Base-by-base conservation (phyloP, 1,284 basidiomycete species). In the Somion occarium region DNA sequence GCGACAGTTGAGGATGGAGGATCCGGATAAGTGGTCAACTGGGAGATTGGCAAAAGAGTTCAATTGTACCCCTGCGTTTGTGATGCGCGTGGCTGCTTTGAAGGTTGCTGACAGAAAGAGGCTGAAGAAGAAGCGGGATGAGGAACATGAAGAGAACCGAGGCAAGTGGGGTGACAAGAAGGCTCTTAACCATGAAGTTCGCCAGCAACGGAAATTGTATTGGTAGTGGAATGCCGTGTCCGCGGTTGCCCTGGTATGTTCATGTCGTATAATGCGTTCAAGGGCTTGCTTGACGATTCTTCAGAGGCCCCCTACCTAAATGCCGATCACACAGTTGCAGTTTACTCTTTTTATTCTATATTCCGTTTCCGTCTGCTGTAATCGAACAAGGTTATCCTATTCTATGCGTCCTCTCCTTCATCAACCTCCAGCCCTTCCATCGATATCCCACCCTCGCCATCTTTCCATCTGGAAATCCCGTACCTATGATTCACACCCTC, bases 401-500 rank as follows among this genome's bases (percentile, higher is more conserved):
- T 26, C 59, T 52, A 82, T 44, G 72, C 75, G 59, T 82, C 79
- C 25, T 72, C 54, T 26, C 62, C 60, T 19, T 67, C 64, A 23
- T 72, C 70, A 25, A 80, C 49, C 19, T 53, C 41, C 30, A 79
- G 51, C n/a, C 58, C 62, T 42, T 61, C 54, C 20, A 20, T 46
- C 34, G 22, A 53, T 25, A 51, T 27, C 24, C 52, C 53, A 48
- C 20, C 52, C 24, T 51, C 52, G 9, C 52, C 54, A 25, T 53
- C 22, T 20, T 48, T 62, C 85, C 87, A 91, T 43, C 69, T 65
- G 48, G 69, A 78, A 38, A 92, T 84, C n/a, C 73, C 73, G 57
- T 86, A 93, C 27, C 89, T 76, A 66, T 95, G 92, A 61, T 95
- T 95, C 43, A 94, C 81, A 2, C 86, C 88, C 46, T 83, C 80